Conservation (phyloP, 805 yeast genomes). For the Candida caryicola region DNA sequence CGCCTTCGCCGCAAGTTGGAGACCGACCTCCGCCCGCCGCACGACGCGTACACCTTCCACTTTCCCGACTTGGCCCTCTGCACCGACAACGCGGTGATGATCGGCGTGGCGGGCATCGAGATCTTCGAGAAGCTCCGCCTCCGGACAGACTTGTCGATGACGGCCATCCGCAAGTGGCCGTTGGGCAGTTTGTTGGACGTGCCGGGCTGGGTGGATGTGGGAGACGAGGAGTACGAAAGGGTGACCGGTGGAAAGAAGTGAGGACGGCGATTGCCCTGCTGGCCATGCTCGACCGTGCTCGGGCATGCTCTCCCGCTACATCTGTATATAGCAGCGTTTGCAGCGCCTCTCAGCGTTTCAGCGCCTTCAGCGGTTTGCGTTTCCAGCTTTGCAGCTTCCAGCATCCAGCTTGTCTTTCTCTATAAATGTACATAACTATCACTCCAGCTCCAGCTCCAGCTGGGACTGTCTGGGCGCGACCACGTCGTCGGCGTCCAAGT, state of each 20-base stretch:
- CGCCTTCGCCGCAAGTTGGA: constrained; percentile 49
- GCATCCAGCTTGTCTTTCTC: too few species aligned
- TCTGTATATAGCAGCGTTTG: too few species aligned
- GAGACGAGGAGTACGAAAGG: constrained; percentile 16
- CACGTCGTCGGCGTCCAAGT: constrained; percentile 7
- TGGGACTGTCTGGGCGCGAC: neutral
- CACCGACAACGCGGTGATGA: constrained; percentile 96
- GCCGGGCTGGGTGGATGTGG: constrained; percentile 49
- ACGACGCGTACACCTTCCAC: constrained; percentile 36
- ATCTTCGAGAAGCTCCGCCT: constrained; percentile 54
- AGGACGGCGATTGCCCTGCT: neutral
- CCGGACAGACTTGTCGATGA: constrained; percentile 50
- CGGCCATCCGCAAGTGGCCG: constrained; percentile 86
- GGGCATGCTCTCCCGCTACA: neutral
- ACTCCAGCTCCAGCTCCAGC: neutral
- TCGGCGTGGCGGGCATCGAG: constrained; percentile 96
- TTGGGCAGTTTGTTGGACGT: constrained; percentile 47
- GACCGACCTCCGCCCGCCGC: constrained; percentile 28
- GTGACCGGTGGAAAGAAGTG: constrained; percentile 3
- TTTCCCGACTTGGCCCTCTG: constrained; percentile 75
- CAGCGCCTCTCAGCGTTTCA: too few species aligned
- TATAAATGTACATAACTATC: too few species aligned
- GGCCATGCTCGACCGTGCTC: neutral
- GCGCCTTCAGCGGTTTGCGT: too few species aligned
- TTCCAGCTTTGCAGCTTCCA: too few species aligned